Conservation (phyloP, 345 rosid genomes). For the Aegle marmelos region DNA sequence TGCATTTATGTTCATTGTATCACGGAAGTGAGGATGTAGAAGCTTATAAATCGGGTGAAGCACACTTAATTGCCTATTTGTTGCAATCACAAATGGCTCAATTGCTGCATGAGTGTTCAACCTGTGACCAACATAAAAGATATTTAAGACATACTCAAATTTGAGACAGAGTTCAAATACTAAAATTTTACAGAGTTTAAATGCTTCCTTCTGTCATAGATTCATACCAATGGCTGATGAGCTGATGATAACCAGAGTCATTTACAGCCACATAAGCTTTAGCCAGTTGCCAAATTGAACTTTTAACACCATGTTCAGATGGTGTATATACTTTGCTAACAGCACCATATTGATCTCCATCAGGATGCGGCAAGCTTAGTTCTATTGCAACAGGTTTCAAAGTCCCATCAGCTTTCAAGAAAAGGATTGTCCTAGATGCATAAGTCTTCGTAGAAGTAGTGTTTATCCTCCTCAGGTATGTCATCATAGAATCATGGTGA, state of each 20-base stretch:
- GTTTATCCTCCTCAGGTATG: constrained; percentile 64
- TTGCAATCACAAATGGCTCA: constrained; percentile 73
- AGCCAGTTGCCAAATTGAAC: constrained; percentile 76
- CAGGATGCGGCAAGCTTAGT: constrained; percentile 69
- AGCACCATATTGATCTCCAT: constrained; percentile 63
- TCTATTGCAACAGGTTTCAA: constrained; percentile 85
- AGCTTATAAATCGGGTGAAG: constrained; percentile 80
- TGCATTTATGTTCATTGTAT: constrained; percentile 78
- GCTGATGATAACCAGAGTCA: constrained; percentile 90
- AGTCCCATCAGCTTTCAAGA: constrained; percentile 72
- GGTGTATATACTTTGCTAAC: constrained; percentile 64
- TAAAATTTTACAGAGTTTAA: not conserved
- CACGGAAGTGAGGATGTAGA: constrained; percentile 75
- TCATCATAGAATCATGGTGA: constrained; percentile 83
- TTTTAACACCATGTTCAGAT: constrained; percentile 62
- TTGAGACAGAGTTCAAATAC: not conserved
- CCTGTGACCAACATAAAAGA: constrained; percentile 32
- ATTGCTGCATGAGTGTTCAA: constrained; percentile 65
- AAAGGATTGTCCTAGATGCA: constrained; percentile 75
- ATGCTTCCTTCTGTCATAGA: not conserved
- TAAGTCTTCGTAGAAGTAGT: constrained; percentile 59
- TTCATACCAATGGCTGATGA: constrained; percentile 86
- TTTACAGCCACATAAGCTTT: constrained; percentile 85
- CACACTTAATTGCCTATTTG: constrained; percentile 71
- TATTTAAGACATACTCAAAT: not conserved